Percentiles rank a stretch among this genome's conserved stretches.
These are phyloP conservation scores for Mycena metata DNA, from an alignment of 768 basidiomycete genomes.

Conservation along the genomic window DNA sequence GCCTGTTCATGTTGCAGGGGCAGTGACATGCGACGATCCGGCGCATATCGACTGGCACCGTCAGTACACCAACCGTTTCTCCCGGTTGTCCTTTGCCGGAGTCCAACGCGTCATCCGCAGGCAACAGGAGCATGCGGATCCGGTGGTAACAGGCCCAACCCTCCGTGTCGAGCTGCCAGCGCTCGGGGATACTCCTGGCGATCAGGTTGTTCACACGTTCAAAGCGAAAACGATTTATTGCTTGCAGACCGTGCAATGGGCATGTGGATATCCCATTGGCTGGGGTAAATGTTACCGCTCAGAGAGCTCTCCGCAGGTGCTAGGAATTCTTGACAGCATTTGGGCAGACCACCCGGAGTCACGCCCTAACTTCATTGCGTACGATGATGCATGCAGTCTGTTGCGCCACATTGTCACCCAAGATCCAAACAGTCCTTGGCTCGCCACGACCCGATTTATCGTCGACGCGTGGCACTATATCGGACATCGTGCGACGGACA, in stretches of 20 bases:
- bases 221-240: slow-evolving; percentile 32
- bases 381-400: no score
- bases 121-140: neutral
- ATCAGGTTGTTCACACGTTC: slow-evolving; percentile 17
- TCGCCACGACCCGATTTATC: no score
- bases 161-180: slow-evolving; percentile 9
- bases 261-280: slow-evolving; percentile 35
- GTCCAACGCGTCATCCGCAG: slow-evolving; percentile 1
- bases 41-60: no score
- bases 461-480: no score
- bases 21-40: no score
- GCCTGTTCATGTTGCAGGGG: no score
- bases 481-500: no score
- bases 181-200: slow-evolving; percentile 12
- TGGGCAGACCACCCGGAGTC: slow-evolving; percentile 15
- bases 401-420: no score
- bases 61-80: no score
- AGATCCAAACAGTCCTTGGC: no score
- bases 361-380: slow-evolving; percentile 30
- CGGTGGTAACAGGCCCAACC: neutral
- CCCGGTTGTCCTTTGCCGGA: slow-evolving; percentile 3
- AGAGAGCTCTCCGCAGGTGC: slow-evolving; percentile 35
- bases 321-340: slow-evolving; percentile 6
- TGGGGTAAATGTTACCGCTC: slow-evolving; percentile 39
- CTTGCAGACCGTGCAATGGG: slow-evolving; percentile 40